These are phyloP conservation scores for Ephemerocybe angulata DNA, from an alignment of 768 basidiomycete species.

Conservation along the genomic window DNA sequence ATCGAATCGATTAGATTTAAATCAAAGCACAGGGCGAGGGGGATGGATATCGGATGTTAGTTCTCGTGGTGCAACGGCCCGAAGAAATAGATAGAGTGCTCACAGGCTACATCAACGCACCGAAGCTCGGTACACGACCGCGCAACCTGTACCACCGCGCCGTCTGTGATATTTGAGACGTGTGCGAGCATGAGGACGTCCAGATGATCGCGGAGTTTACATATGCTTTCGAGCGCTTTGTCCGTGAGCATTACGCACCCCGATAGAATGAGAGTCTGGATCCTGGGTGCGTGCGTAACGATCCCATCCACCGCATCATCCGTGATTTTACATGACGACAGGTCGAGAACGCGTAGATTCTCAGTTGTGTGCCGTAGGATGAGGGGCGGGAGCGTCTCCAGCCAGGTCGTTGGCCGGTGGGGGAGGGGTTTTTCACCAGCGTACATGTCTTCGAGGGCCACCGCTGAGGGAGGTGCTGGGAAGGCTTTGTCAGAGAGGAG, in stretches of 20 bases:
- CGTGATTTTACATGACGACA: conserved; percentile 71
- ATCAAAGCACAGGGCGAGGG: conserved; percentile 10
- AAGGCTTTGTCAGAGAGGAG: conserved; percentile 78
- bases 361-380: conserved; percentile 64
- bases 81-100: conserved; percentile 28
- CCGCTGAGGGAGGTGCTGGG: conserved; percentile 45
- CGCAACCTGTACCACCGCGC: conserved; percentile 62
- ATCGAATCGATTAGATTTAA: conserved; percentile 12
- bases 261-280: conserved; percentile 73
- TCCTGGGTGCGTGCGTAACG: conserved; percentile 67
- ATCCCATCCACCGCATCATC: conserved; percentile 77
- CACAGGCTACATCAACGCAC: conserved; percentile 86
- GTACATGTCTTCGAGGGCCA: conserved; percentile 17
- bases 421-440: conserved; percentile 48
- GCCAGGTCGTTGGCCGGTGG: conserved; percentile 53
- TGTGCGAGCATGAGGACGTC: conserved; percentile 81
- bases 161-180: conserved; percentile 76
- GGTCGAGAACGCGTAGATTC: conserved; percentile 73
- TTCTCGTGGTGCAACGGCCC: background rate
- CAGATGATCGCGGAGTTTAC: conserved; percentile 67
- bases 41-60: background rate
- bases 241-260: conserved; percentile 79
- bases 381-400: conserved; percentile 61
- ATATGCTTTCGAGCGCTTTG: conserved; percentile 61
- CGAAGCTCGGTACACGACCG: conserved; percentile 69